Evolutionary conservation across 2,329 filamentous ascomycete genomes (phyloP), one percentile per base, ranked within the genome.

Genomic region (Xylariaceae sp.): DNA sequence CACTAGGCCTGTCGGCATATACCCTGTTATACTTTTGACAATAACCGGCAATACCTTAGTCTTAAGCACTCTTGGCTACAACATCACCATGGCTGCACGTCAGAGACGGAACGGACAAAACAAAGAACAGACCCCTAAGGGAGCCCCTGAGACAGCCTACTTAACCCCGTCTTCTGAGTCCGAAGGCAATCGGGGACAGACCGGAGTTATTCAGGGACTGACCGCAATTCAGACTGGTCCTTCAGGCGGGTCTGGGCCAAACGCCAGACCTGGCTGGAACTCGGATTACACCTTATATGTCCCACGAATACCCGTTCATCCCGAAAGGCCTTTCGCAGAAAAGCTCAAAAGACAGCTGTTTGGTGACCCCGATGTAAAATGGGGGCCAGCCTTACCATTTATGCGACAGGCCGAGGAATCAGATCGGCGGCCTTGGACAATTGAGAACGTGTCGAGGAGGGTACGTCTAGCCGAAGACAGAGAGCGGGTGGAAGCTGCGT

Each of bases 301-400:
- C 47, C 53, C 2, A 49, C 54, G 40, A 19, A 40, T 14, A 5
- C 32, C 23, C 23, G 9, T 7, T 3, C 5, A 3, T 37, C 32
- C 32, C 32, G 9, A 37, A 14, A 41, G 37, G 19, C 19, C n/a
- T 20, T 9, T 9, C 37, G 21, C 4, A 14, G 2, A 21, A 5
- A 48, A 41, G 18, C 20, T 14, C 9, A 40, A 19, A 10, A 14
- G 18, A 40, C 16, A 29, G 19, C 20, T 26, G 21, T 45, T 14
- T 44, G 49, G 52, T 7, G 56, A 61, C 18, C 47, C 53, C 7
- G 52, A 59, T 10, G 20, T 4, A 3, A 59, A 59, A 60, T 64
- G 60, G 57, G 56, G 56, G 3, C 50, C 54, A 4, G 59, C 59
- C 20, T 21, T 37, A 7, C 47, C 44, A 7, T 44, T 50, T 18